phyloP scores from a whole-genome alignment of 1,139 yeast genomes.

The Komagataea norvegica region DNA sequence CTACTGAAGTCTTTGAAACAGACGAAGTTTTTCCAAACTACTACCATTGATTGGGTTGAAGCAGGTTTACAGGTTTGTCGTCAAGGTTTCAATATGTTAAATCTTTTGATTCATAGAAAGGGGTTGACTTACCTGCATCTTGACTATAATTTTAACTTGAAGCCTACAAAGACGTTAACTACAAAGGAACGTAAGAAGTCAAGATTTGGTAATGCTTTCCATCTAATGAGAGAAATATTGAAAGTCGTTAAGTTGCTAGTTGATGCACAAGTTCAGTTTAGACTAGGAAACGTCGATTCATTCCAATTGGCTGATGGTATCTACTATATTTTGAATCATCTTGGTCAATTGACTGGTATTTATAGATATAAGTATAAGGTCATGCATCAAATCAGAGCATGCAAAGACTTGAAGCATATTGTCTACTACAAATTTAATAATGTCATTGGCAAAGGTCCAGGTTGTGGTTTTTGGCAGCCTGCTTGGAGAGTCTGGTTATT shows the following conservation, averaged over 20 bases:
- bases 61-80: conserved; percentile 92
- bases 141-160: conserved; percentile 91
- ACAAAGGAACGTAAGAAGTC: conserved; percentile 96
- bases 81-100: conserved; percentile 94
- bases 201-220: conserved; percentile 95
- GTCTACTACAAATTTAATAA: conserved; percentile 80
- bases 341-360: conserved; percentile 95
- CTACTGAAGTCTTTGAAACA: conserved; percentile 63
- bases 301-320: conserved; percentile 94
- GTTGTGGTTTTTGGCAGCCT: conserved; percentile 99
- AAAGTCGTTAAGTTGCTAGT: conserved; percentile 79
- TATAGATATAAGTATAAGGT: conserved; percentile 95
- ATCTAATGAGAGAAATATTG: conserved; percentile 82
- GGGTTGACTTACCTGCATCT: conserved; percentile 90
- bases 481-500: conserved; percentile 97
- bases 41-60: conserved; percentile 96
- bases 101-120: conserved; percentile 80
- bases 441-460: conserved; percentile 92
- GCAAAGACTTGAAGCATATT: conserved; percentile 91
- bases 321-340: conserved; percentile 81
- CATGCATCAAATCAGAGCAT: conserved; percentile 96
- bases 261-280: conserved; percentile 88
- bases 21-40: conserved; percentile 87
- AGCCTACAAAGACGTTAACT: conserved; percentile 93
- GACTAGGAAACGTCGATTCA: conserved; percentile 88